A percentile compares a stretch with the other conserved stretches of the same genome.
These are phyloP conservation scores for Thielaviopsis ethacetica DNA, from an alignment of 2,329 filamentous ascomycete species.

Conservation along the genomic window DNA sequence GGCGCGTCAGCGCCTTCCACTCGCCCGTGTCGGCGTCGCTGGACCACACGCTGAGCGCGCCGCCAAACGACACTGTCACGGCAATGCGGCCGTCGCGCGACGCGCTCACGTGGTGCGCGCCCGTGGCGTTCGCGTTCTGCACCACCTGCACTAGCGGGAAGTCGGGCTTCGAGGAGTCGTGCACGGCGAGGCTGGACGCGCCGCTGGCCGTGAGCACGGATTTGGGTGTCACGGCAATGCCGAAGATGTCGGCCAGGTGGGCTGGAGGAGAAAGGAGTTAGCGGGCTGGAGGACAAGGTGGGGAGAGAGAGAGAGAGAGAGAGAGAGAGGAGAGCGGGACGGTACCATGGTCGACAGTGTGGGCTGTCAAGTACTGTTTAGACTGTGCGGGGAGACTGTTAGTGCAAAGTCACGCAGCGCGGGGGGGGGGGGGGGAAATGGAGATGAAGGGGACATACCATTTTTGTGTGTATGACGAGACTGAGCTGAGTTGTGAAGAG, in stretches of 20 bases:
- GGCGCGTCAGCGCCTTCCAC: constrained; percentile 28
- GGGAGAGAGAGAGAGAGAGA: no score
- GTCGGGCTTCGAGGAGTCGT: constrained; percentile 54
- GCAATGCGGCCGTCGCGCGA: constrained; percentile 52
- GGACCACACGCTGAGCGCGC: constrained; percentile 73
- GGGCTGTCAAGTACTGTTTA: constrained; percentile 92
- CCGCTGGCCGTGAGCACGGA: constrained; percentile 73
- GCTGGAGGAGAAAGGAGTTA: constrained; percentile 29
- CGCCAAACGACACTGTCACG: constrained; percentile 76
- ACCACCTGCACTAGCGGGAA: constrained; percentile 71
- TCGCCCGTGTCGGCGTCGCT: constrained; percentile 38
- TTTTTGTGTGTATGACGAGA: no score
- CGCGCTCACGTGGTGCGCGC: constrained; percentile 76
- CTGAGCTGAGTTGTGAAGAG: no score
- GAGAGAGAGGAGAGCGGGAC: no score
- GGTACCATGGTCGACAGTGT: constrained; percentile 75
- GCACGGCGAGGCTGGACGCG: constrained; percentile 63
- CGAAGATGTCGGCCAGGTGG: constrained; percentile 72
- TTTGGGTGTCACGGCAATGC: constrained; percentile 57
- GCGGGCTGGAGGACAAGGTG: background rate
- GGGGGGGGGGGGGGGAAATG: no score
- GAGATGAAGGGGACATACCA: background rate
- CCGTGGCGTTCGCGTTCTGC: constrained; percentile 64
- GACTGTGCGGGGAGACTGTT: constrained; percentile 47
- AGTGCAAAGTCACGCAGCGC: no score